Percentiles rank a stretch among this genome's conserved stretches.
Conservation (phyloP, 495 filamentous ascomycete species). For the Neurospora sp. region DNA sequence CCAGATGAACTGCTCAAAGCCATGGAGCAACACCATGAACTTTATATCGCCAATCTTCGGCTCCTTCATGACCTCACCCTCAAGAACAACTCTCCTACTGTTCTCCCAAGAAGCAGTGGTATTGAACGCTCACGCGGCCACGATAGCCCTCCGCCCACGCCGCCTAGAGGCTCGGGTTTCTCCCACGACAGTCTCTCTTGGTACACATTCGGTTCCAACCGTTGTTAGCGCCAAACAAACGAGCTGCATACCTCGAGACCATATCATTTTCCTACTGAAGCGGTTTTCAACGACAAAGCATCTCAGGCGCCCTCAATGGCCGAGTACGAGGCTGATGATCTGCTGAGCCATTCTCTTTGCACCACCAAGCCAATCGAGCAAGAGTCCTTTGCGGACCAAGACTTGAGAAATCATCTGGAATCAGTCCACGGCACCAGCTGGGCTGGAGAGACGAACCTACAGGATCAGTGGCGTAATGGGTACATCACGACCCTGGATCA, state of each 20-base stretch:
- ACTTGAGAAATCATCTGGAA: not conserved
- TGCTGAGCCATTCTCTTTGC: not conserved
- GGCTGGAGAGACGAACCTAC: not conserved
- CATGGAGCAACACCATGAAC: conserved; percentile 25
- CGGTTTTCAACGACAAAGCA: not conserved
- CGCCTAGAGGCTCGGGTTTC: conserved; percentile 11
- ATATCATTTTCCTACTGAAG: not conserved
- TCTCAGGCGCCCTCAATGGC: not conserved
- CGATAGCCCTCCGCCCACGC: conserved; percentile 4
- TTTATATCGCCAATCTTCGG: conserved; percentile 25
- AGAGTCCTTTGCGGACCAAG: not conserved
- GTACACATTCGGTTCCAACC: not conserved
- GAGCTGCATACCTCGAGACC: conserved; percentile 15
- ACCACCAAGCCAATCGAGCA: not conserved
- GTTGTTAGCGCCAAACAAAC: conserved; percentile 11
- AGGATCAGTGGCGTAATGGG: not conserved
- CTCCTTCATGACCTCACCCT: conserved; percentile 22
- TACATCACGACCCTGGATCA: not conserved
- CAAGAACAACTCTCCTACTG: not conserved
- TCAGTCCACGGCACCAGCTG: not conserved
- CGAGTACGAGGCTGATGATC: not conserved
- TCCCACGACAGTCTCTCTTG: not conserved
- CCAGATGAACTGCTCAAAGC: conserved; percentile 25
- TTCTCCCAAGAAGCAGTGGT: not conserved
- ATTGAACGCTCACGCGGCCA: conserved; percentile 5